phyloP scores from a whole-genome alignment of 345 rosid species.

The Passiflora organensis region DNA sequence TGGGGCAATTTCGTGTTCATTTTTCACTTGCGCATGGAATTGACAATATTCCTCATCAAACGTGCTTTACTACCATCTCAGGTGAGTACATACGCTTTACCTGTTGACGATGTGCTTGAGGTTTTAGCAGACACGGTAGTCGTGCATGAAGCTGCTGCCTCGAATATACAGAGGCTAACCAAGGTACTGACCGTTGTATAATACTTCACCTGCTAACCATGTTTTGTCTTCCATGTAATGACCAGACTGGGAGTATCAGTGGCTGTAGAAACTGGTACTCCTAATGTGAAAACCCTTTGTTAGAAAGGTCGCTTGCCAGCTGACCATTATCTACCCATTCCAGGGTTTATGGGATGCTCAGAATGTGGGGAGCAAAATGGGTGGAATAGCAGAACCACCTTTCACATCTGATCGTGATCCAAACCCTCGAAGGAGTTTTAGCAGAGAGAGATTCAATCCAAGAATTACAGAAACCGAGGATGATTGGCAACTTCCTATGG shows the following conservation, averaged over 20 bases:
- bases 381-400: conserved; percentile 34
- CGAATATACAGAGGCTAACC: conserved; percentile 67
- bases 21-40: too few species aligned
- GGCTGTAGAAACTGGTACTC: too few species aligned
- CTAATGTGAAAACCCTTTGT: too few species aligned
- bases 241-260: too few species aligned
- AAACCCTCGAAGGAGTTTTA: conserved; percentile 20
- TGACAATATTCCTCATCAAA: neutral
- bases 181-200: conserved; percentile 40
- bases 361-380: conserved; percentile 26
- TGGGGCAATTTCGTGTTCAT: conserved; percentile 15
- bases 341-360: conserved; percentile 77
- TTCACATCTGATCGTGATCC: conserved; percentile 16
- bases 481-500: conserved; percentile 61
- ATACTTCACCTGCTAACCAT: too few species aligned
- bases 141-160: conserved; percentile 71
- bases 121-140: conserved; percentile 62
- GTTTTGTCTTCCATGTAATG: too few species aligned
- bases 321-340: neutral
- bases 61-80: conserved; percentile 25
- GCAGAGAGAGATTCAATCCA: conserved; percentile 22
- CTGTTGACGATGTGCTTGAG: conserved; percentile 66
- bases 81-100: conserved; percentile 82
- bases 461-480: conserved; percentile 32
- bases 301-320: too few species aligned